Base-by-base conservation (phyloP, 768 basidiomycete genomes). In the Pilatotrama ljubarskyi region DNA sequence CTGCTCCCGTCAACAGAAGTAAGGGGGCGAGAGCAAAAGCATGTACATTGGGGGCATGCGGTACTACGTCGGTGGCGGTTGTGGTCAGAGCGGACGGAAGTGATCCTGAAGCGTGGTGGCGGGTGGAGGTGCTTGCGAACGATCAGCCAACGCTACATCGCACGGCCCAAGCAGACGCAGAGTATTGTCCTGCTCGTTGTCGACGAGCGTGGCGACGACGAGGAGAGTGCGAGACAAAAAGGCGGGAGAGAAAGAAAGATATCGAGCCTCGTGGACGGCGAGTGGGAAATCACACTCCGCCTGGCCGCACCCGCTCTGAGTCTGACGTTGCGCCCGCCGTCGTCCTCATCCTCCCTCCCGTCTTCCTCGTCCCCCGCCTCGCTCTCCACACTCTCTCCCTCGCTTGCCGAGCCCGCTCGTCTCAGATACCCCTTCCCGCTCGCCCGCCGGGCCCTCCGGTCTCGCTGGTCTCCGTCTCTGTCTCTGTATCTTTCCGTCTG, bases 11-110 rank as follows among this genome's bases (percentile, higher is more conserved):
- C 32, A 61, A 20, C 17, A 18, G 38, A 15, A 26, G 15, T 13
- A 43, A 3, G 55, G 20, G 25, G 17, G 10, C 29, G 44, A 35
- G 50, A 44, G 51, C 14, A 32, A 18, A 37, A 15, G 36, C 26
- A 51, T 25, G 47, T 37, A 67, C 66, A 64, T 63, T 35, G 66
- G 64, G 14, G 62, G 64, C 66, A 68, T 68, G 17, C 17, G 35
- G 49, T 40, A 18, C 22, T 46, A 18, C 26, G 43, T 22, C 50
- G 22, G 49, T 46, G 47, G 46, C 50, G 57, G 44, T 9, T 55
- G 58, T 22, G 40, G 54, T 13, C 35, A 47, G 35, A 46, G 52
- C n/a, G n/a, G n/a, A n/a, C n/a, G 26, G 24, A 35, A 22, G 43
- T 22, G 22, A 13, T 9, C 9, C 42, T 17, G 4, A 18, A 9